These are phyloP conservation scores for Dryas alaskensis DNA, from an alignment of 306 rosid genomes.

Conservation along the genomic window DNA sequence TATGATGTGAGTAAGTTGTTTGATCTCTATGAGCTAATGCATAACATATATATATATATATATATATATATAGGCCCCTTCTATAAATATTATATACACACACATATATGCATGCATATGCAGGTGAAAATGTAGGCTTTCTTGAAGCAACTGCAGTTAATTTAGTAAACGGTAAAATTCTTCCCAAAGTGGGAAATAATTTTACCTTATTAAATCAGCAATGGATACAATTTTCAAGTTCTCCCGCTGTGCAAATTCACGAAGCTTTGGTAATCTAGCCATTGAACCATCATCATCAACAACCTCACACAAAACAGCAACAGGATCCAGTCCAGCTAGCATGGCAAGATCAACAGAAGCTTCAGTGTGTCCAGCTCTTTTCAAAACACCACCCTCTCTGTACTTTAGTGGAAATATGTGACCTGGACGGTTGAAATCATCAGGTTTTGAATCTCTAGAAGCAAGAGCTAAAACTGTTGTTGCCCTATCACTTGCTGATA, in stretches of 20 bases:
- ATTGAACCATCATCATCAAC: slow-evolving; percentile 99
- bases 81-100: too few relatives aligned
- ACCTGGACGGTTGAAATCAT: slow-evolving; percentile 91
- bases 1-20: background rate
- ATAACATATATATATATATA: too few relatives aligned
- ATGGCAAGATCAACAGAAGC: slow-evolving; percentile 90
- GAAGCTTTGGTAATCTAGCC: slow-evolving; percentile 95
- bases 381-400: slow-evolving; percentile 92
- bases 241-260: slow-evolving; percentile 59
- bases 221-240: slow-evolving; percentile 85
- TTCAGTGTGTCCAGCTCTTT: slow-evolving; percentile 98
- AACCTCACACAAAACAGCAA: slow-evolving; percentile 77
- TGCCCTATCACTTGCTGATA: slow-evolving; percentile 89
- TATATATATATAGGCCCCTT: background rate
- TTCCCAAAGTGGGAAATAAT: background rate
- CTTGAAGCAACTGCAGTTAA: background rate
- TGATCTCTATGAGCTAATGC: background rate
- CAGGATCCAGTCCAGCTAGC: slow-evolving; percentile 84
- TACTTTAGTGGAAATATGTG: slow-evolving; percentile 92
- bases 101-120: background rate
- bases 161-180: too few relatives aligned
- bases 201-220: slow-evolving; percentile 88
- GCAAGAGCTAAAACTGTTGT: slow-evolving; percentile 85
- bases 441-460: slow-evolving; percentile 74
- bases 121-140: background rate